Evolutionary conservation across 495 filamentous ascomycete genomes (phyloP).

Genomic region (Aspergillus steynii): DNA sequence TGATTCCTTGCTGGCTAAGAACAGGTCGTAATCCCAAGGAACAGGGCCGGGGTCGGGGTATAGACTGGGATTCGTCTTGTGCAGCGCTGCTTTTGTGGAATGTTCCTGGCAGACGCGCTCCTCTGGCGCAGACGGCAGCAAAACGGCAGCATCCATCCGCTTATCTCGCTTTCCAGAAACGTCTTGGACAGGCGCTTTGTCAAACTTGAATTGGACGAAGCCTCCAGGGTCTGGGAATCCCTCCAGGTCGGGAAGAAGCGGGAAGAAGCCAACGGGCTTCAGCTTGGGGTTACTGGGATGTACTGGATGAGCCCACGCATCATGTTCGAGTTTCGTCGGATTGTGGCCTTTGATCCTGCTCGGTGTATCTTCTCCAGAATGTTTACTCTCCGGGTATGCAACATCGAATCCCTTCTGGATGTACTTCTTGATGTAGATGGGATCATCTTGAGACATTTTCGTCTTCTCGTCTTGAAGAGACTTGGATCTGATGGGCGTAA

Average conservation of each 20-base stretch:
- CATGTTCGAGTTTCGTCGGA: constrained; percentile 55
- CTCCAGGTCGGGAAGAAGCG: constrained; percentile 83
- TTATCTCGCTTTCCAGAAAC: constrained; percentile 65
- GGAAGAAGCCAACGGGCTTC: constrained; percentile 75
- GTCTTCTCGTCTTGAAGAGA: constrained; percentile 45
- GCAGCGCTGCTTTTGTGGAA: constrained; percentile 54
- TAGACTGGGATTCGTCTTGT: constrained; percentile 61
- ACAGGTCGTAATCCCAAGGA: constrained; percentile 79
- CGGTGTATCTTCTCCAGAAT: constrained; percentile 52
- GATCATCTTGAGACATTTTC: constrained; percentile 64
- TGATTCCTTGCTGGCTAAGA: constrained; percentile 58
- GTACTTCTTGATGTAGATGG: constrained; percentile 76
- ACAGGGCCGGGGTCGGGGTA: constrained; percentile 60
- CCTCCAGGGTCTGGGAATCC: constrained; percentile 84
- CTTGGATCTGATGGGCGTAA: constrained; percentile 41
- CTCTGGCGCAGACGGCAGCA: constrained; percentile 63
- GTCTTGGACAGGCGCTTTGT: constrained; percentile 69
- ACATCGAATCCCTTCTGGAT: constrained; percentile 85
- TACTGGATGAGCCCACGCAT: constrained; percentile 71
- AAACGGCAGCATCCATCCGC: constrained; percentile 76
- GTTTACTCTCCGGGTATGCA: constrained; percentile 67
- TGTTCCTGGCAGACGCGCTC: constrained; percentile 46
- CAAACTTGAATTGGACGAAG: constrained; percentile 87
- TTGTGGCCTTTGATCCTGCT: constrained; percentile 55
- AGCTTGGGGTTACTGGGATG: constrained; percentile 83